Conservation (phyloP, 2,329 filamentous ascomycete species). For the Cryphonectria naterciae region DNA sequence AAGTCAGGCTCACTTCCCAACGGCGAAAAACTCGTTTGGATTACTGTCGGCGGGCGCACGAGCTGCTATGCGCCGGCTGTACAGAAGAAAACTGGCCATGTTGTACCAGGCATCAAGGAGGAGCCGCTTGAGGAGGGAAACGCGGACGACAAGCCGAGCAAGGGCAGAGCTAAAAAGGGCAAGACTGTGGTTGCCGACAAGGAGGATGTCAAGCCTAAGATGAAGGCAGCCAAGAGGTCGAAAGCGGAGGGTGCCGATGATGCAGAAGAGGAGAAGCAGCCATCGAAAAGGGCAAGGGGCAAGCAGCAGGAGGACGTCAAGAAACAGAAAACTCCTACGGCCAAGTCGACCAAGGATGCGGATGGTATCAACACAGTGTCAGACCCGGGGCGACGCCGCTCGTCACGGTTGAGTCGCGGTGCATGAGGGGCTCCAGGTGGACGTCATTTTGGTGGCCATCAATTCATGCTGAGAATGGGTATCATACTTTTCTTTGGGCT, state of each 20-base stretch:
- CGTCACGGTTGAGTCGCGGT: conserved; percentile 34
- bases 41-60: conserved; percentile 89
- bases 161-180: conserved; percentile 33
- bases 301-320: conserved; percentile 37
- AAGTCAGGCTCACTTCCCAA: conserved; percentile 71
- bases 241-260: conserved; percentile 34
- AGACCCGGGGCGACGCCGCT: conserved; percentile 34
- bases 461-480: neutral
- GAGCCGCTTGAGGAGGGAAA: conserved; percentile 42
- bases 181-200: conserved; percentile 32
- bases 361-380: conserved; percentile 23
- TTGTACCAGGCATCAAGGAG: conserved; percentile 48
- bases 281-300: conserved; percentile 34
- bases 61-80: conserved; percentile 84
- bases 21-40: conserved; percentile 81
- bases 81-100: conserved; percentile 74
- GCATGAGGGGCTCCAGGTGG: conserved; percentile 10
- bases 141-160: conserved; percentile 33
- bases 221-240: conserved; percentile 25
- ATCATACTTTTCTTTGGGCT: neutral
- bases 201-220: conserved; percentile 35
- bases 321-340: conserved; percentile 5
- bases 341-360: conserved; percentile 19
- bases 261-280: conserved; percentile 33
- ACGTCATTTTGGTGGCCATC: conserved; percentile 13